Evolutionary conservation across 1,284 basidiomycete genomes (phyloP).

Genomic region (Chalciporus sp.): DNA sequence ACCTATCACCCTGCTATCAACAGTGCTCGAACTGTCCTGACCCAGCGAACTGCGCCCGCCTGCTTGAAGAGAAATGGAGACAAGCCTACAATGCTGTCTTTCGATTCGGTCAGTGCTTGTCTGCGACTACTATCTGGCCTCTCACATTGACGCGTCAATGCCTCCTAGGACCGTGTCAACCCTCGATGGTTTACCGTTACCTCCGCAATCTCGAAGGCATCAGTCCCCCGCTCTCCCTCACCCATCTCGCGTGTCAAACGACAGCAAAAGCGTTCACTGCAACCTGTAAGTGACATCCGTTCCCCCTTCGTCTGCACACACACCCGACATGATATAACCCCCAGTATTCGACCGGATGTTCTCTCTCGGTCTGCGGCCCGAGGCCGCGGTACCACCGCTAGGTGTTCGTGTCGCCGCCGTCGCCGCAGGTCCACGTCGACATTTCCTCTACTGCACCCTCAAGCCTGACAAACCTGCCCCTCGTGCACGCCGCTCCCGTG

Average conservation of each 20-base stretch:
- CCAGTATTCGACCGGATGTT: conserved; percentile 93
- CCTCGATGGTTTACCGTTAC: conserved; percentile 88
- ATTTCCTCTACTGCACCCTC: conserved; percentile 79
- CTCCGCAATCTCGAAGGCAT: conserved; percentile 81
- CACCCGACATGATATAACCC: conserved; percentile 1
- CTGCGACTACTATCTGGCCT: background rate
- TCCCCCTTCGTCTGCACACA: background rate
- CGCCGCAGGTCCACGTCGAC: conserved; percentile 69
- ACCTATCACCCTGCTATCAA: conserved; percentile 4
- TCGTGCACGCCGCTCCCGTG: conserved; percentile 39
- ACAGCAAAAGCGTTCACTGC: conserved; percentile 86
- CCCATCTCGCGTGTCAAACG: conserved; percentile 84
- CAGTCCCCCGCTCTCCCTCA: conserved; percentile 77
- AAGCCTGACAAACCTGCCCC: conserved; percentile 50
- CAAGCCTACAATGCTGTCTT: conserved; percentile 87
- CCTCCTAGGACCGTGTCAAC: conserved; percentile 73
- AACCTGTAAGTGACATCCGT: conserved; percentile 54
- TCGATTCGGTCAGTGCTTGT: conserved; percentile 66
- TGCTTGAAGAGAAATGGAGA: conserved; percentile 93
- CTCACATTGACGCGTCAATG: conserved; percentile 11
- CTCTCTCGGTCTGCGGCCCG: conserved; percentile 74
- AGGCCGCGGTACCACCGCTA: conserved; percentile 62
- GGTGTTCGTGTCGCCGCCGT: conserved; percentile 64
- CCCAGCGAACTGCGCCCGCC: conserved; percentile 72
- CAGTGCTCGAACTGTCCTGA: conserved; percentile 88